Evolutionary conservation across 331 rosid species (phyloP).

Genomic region (Acacia concinna): DNA sequence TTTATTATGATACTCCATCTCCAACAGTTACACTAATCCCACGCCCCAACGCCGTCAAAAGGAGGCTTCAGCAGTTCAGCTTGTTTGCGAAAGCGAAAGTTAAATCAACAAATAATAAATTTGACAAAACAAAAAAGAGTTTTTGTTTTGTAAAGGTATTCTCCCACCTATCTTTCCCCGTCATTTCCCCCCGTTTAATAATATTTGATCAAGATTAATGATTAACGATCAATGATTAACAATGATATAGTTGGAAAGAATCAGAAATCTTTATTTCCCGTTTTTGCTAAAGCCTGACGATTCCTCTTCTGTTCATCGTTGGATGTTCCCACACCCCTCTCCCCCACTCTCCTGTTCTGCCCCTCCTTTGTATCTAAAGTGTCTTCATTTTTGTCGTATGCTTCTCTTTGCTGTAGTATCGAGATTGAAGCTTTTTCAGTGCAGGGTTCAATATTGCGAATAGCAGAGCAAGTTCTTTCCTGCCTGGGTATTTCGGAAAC

Average conservation of each 20-base stretch:
- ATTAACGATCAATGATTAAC: conserved; percentile 27
- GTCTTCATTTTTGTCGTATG: conserved; percentile 28
- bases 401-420: conserved; percentile 21
- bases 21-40: conserved; percentile 34
- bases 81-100: conserved; percentile 3
- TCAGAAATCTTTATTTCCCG: conserved; percentile 19
- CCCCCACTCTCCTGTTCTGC: not conserved
- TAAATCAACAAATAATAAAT: conserved; percentile 9
- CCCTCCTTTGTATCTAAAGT: conserved; percentile 31
- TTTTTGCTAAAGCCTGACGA: conserved; percentile 43
- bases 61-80: not conserved
- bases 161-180: conserved; percentile 30
- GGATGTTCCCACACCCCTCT: no score
- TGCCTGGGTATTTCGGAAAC: conserved; percentile 25
- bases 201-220: conserved; percentile 9
- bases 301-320: conserved; percentile 40
- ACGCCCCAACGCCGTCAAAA: conserved; percentile 31
- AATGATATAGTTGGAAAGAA: conserved; percentile 14
- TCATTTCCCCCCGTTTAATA: conserved; percentile 34
- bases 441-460: conserved; percentile 34
- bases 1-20: conserved; percentile 47
- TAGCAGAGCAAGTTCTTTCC: conserved; percentile 31
- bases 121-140: conserved; percentile 22
- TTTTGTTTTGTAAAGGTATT: conserved; percentile 31
- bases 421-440: conserved; percentile 37